phyloP scores from a whole-genome alignment of 192 early-diverging fungal species.

The Piromyces sp. region DNA sequence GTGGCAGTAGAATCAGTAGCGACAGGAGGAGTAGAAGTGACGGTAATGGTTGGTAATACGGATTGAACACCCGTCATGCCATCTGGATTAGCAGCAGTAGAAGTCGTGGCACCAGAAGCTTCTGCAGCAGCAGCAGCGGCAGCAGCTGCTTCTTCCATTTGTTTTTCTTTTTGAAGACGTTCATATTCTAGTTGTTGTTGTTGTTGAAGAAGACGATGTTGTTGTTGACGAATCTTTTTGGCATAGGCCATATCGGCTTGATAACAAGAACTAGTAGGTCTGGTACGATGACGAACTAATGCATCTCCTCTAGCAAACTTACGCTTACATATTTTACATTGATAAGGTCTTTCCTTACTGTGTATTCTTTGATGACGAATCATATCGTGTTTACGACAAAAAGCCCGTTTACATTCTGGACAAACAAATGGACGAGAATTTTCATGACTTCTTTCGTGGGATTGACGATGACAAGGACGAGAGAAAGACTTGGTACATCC shows the following conservation, averaged over 20 bases:
- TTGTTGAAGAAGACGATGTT: background rate
- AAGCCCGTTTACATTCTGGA: constrained; percentile 1
- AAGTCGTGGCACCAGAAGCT: too few relatives aligned
- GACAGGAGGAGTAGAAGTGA: too few relatives aligned
- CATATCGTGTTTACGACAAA: constrained; percentile 2
- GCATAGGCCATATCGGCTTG: background rate
- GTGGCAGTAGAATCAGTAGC: too few relatives aligned
- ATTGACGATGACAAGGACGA: background rate
- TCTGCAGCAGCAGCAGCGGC: too few relatives aligned
- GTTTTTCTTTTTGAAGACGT: background rate
- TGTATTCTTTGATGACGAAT: constrained; percentile 1
- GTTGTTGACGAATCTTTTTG: background rate
- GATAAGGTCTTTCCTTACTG: constrained; percentile 3
- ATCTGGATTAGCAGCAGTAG: too few relatives aligned
- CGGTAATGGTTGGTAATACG: too few relatives aligned
- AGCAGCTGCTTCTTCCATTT: background rate
- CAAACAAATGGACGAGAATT: constrained; percentile 2
- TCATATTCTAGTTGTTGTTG: background rate
- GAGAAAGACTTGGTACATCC: background rate
- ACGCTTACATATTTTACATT: background rate
- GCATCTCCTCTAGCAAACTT: background rate
- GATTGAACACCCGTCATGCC: too few relatives aligned
- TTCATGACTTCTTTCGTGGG: constrained; percentile 2
- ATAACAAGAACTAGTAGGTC: background rate
- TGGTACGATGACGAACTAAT: background rate